phyloP scores from a whole-genome alignment of 306 rosid genomes.

The Begonia loranthoides region DNA sequence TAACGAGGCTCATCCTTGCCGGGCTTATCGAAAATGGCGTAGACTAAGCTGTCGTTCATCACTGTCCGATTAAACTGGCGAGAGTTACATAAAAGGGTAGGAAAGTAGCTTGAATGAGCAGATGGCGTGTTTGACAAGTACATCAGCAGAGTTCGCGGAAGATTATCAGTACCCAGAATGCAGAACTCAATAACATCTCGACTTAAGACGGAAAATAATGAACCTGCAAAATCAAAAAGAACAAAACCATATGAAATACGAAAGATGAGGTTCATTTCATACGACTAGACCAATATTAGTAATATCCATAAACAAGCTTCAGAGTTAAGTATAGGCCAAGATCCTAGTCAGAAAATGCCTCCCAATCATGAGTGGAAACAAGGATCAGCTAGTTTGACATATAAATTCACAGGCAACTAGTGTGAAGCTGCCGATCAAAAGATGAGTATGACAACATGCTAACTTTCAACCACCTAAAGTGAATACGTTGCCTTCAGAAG shows the following conservation, averaged over 20 bases:
- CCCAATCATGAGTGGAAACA: too few relatives aligned
- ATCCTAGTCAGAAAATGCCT: too few relatives aligned
- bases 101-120: constrained; percentile 64
- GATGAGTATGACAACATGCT: too few relatives aligned
- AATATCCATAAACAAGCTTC: too few relatives aligned
- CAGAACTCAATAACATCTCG: constrained; percentile 77
- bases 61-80: constrained; percentile 54
- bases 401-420: too few relatives aligned
- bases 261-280: too few relatives aligned
- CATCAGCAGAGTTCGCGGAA: constrained; percentile 80
- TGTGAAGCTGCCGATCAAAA: too few relatives aligned
- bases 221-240: constrained; percentile 35
- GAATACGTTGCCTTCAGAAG: too few relatives aligned
- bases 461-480: too few relatives aligned
- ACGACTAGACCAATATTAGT: too few relatives aligned
- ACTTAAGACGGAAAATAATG: constrained; percentile 56
- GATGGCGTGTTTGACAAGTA: constrained; percentile 80
- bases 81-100: constrained; percentile 79
- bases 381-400: too few relatives aligned
- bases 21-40: constrained; percentile 24
- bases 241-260: neutral
- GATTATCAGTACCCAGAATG: constrained; percentile 68
- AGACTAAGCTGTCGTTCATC: constrained; percentile 59
- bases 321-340: too few relatives aligned
- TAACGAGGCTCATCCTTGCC: constrained; percentile 20